Evolutionary conservation across 305 asterid genomes (phyloP).

Genomic region (Fraxinus dipetala): DNA sequence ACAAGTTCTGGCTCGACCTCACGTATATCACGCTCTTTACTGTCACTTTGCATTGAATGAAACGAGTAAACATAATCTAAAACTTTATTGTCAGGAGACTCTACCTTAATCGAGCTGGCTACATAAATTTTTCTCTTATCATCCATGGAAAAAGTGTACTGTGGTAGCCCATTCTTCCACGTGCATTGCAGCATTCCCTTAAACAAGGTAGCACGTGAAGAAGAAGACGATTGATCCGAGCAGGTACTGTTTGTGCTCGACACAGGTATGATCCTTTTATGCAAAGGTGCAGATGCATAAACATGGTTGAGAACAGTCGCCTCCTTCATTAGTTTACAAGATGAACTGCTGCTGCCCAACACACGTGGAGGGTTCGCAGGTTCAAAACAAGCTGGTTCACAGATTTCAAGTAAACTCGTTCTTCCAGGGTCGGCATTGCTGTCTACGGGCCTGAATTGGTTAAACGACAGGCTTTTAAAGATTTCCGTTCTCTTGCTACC

Average conservation of each 20-base stretch:
- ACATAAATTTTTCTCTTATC: slow-evolving; percentile 55
- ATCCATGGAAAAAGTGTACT: slow-evolving; percentile 62
- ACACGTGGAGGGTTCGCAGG: slow-evolving; percentile 31
- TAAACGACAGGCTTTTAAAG: slow-evolving; percentile 62
- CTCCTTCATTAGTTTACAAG: slow-evolving; percentile 35
- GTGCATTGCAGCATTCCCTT: slow-evolving; percentile 4
- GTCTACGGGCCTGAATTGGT: slow-evolving; percentile 41
- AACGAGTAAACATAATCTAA: slow-evolving; percentile 66
- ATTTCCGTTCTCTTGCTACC: slow-evolving; percentile 75
- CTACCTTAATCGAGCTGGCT: slow-evolving; percentile 46
- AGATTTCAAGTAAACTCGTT: slow-evolving; percentile 25
- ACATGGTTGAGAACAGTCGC: slow-evolving; percentile 32
- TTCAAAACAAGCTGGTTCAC: slow-evolving; percentile 29
- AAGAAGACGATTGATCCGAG: slow-evolving; percentile 61
- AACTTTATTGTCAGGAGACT: slow-evolving; percentile 44
- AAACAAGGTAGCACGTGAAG: slow-evolving; percentile 26
- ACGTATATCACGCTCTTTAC: slow-evolving; percentile 37
- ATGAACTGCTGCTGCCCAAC: slow-evolving; percentile 18
- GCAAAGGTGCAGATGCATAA: slow-evolving; percentile 15
- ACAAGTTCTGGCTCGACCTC: slow-evolving; percentile 39
- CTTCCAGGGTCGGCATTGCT: slow-evolving; percentile 21
- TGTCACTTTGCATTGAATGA: slow-evolving; percentile 44
- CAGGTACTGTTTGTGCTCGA: slow-evolving; percentile 64
- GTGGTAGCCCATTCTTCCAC: slow-evolving; percentile 21
- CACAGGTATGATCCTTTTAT: slow-evolving; percentile 29